phyloP scores from a whole-genome alignment of 192 early-diverging fungal genomes.

The Radiomyces spectabilis region DNA sequence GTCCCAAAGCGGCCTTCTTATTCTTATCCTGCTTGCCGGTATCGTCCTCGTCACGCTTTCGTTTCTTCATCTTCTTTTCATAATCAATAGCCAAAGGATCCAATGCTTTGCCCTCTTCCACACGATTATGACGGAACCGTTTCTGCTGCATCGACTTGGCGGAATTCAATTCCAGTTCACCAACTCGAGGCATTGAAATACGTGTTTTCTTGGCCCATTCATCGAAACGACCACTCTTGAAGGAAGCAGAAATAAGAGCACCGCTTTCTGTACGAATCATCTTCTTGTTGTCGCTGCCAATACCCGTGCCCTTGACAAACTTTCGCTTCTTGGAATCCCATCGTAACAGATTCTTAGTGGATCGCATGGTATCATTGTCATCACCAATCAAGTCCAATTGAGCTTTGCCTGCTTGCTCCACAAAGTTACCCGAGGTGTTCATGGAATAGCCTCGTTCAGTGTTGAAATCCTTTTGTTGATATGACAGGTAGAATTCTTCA shows the following conservation, averaged over 20 bases:
- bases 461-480: constrained; percentile 75
- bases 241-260: constrained; percentile 80
- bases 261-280: constrained; percentile 88
- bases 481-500: constrained; percentile 82
- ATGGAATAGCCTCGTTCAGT: constrained; percentile 85
- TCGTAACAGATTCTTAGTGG: constrained; percentile 56
- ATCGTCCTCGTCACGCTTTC: constrained; percentile 42
- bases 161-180: constrained; percentile 74
- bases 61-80: constrained; percentile 56
- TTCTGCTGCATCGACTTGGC: constrained; percentile 39
- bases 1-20: constrained; percentile 31
- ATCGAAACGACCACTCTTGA: constrained; percentile 79
- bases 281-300: constrained; percentile 96
- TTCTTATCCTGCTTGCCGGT: constrained; percentile 15
- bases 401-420: constrained; percentile 72
- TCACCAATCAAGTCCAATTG: constrained; percentile 76
- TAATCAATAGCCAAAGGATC: constrained; percentile 60
- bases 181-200: constrained; percentile 68
- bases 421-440: constrained; percentile 63
- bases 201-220: constrained; percentile 91
- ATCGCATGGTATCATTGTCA: constrained; percentile 58
- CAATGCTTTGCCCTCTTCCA: constrained; percentile 61
- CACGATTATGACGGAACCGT: constrained; percentile 72
- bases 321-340: constrained; percentile 95
- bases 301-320: constrained; percentile 74